These are phyloP conservation scores for Perkinsus olseni DNA, from an alignment of 169 alveolate species.

Conservation along the genomic window DNA sequence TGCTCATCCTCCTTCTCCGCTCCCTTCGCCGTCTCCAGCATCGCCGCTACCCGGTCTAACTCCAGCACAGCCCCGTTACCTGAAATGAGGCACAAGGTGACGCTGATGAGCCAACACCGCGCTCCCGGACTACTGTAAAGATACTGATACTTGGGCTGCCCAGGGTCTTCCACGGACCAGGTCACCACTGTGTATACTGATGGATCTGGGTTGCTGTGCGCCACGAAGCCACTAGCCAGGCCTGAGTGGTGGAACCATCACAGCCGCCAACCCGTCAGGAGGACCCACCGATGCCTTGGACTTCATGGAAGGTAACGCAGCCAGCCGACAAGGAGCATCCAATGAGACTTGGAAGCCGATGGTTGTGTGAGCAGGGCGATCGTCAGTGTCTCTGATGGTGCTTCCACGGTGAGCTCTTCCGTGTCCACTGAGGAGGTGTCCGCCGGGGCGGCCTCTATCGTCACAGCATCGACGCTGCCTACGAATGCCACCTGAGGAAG, in stretches of 20 bases:
- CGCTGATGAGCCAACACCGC: no score
- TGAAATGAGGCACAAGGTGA: no score
- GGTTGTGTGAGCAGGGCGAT: background rate
- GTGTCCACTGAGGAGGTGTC: background rate
- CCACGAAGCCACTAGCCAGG: background rate
- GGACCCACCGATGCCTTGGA: background rate
- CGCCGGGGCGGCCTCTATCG: background rate
- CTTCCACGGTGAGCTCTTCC: background rate
- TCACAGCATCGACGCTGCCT: background rate
- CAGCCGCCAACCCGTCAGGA: no score
- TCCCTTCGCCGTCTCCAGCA: background rate
- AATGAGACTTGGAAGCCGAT: background rate
- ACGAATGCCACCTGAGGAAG: background rate
- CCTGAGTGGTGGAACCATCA: background rate
- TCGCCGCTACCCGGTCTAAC: background rate
- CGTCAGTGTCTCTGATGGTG: background rate
- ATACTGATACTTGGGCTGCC: background rate
- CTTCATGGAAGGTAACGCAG: background rate
- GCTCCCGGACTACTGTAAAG: background rate
- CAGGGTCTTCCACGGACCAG: background rate
- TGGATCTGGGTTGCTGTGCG: background rate
- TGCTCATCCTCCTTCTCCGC: background rate
- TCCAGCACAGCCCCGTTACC: background rate
- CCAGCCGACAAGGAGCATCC: background rate
- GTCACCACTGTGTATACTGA: background rate